Base-by-base conservation (phyloP, 768 basidiomycete species). In the Rhodotorula kratochvilovae region DNA sequence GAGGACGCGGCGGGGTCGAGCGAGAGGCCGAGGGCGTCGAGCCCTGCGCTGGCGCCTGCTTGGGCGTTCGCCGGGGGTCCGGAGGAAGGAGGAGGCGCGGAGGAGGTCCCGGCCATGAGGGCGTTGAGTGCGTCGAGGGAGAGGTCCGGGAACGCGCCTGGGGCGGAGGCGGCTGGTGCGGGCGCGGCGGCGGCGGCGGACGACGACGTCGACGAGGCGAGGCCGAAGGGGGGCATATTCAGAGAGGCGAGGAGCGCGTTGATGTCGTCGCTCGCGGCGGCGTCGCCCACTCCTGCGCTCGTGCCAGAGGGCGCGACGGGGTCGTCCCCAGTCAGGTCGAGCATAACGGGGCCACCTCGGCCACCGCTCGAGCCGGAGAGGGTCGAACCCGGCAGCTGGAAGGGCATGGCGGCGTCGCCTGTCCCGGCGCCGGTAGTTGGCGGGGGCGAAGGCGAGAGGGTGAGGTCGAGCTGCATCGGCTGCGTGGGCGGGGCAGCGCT, bases 361-460 rank as follows among this genome's bases (percentile, higher is more conserved):
- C 53, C 16, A 1, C 51, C 23, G 42, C n/a, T 15, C 31, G 63
- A 4, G 10, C 5, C 17, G 35, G 42, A 5, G 0, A 15, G 12
- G 17, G 42, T 17, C 19, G 60, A 33, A 17, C 2, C 21, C 3
- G 64, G 64, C 11, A 66, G 56, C 33, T 57, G 56, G 45, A 66
- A 58, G 21, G 62, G 62, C 6, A 63, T 25, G 12, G 46, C 2
- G 6, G 45, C 21, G 27, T 62, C 50, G 35, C 5, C 16, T 31
- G 43, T 25, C 5, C 51, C 43, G n/a, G 50, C 2, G 33, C 46
- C 25, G 6, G 56, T 21, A 29, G 58, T 7, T 2, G 70, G 54
- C 17, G 70, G 64, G 0, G 69, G 69, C 0, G 70, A 58, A 2
- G 70, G 70, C 11, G 70, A 71, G 15, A 66, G 54, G 29, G 70